Base-by-base conservation (phyloP, 495 filamentous ascomycete species). In the Penicillium flavigenum region DNA sequence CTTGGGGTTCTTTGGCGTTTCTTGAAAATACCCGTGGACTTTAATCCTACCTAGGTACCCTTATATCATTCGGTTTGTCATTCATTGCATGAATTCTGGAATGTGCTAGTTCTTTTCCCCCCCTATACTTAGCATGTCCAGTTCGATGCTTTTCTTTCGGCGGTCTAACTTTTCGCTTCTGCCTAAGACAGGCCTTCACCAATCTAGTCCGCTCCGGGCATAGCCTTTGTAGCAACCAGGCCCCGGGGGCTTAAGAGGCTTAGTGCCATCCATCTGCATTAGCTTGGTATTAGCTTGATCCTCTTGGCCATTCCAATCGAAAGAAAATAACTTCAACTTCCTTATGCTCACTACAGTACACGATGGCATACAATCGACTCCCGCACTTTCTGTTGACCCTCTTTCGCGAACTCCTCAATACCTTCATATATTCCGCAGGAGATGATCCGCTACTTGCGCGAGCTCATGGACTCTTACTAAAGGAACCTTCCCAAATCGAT, bases 381-480 rank as follows among this genome's bases (percentile, higher is more conserved):
- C 22, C 3, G n/a, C 38, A 42, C 1, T 42, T 42, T 42, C 4
- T 42, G 38, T 19, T 42, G 17, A 42, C 14, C n/a, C 38, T 42
- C 38, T 42, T 19, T 19, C 38, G n/a, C 16, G n/a, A 42, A 42
- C 14, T 42, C 16, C 17, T 42, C 16, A 42, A 42, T 19, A 42
- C 17, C n/a, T n/a, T n/a, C 38, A 49, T 36, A n/a, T 9, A 39
- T 51, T 51, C 49, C 31, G 10, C 49, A 39, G 49, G 49, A 20
- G 20, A 20, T 20, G 20, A 20, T 20, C 20, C 20, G 20, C 20
- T 20, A 20, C 20, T 20, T 20, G 20, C 20, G 1, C 20, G 20
- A 20, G 20, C 20, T 20, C 20, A 20, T 20, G 20, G 20, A 20
- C 20, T 20, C 20, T 20, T 20, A 20, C 20, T 20, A 20, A 20